phyloP scores from a whole-genome alignment of 2,329 filamentous ascomycete species.

The Aschersonia sp. region DNA sequence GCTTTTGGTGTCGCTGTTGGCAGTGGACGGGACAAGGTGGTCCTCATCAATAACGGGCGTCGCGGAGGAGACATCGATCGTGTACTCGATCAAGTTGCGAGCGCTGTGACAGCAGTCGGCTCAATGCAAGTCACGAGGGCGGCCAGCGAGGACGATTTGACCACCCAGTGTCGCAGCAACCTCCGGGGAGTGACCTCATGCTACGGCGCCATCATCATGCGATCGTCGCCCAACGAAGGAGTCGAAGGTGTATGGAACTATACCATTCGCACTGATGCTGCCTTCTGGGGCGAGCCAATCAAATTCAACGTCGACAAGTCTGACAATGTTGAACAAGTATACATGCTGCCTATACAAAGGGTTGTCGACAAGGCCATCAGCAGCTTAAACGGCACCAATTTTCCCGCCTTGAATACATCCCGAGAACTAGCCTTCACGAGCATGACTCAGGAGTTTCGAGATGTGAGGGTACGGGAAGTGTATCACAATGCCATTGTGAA shows the following conservation, averaged over 20 bases:
- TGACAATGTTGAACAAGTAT: constrained; percentile 64
- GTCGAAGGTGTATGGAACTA: constrained; percentile 65
- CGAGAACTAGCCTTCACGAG: constrained; percentile 68
- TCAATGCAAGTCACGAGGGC: constrained; percentile 41
- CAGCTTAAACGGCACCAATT: constrained; percentile 27
- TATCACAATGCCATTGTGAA: constrained; percentile 63
- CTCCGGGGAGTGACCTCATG: constrained; percentile 56
- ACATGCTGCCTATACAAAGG: constrained; percentile 64
- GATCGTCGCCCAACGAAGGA: constrained; percentile 62
- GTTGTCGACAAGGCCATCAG: constrained; percentile 65
- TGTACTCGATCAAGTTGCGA: constrained; percentile 50
- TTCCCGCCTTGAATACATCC: constrained; percentile 19
- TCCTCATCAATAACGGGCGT: constrained; percentile 65
- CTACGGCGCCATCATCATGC: constrained; percentile 61
- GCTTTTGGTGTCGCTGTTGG: constrained; percentile 43
- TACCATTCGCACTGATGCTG: constrained; percentile 62
- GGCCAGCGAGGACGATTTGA: constrained; percentile 40
- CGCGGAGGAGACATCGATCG: constrained; percentile 55
- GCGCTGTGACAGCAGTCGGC: constrained; percentile 35
- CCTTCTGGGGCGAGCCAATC: constrained; percentile 38
- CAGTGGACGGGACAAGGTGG: constrained; percentile 50
- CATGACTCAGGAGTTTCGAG: constrained; percentile 51
- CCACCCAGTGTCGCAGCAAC: constrained; percentile 46
- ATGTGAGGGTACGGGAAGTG: constrained; percentile 46
- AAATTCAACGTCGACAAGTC: constrained; percentile 49